These are phyloP conservation scores for Kodamaea laetipori DNA, from an alignment of 805 yeast species.

Conservation along the genomic window DNA sequence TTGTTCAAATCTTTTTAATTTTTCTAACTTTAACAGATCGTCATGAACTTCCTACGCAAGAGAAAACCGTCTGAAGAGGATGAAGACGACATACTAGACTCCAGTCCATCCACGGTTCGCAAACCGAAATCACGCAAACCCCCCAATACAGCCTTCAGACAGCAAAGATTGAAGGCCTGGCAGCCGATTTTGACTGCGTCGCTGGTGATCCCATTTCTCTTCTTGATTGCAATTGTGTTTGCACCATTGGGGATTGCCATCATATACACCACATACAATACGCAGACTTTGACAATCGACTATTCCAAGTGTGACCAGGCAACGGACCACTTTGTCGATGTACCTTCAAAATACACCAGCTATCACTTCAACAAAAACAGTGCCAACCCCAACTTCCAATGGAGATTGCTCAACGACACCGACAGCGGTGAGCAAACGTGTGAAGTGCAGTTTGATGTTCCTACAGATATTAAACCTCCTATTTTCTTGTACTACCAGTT, in stretches of 20 bases:
- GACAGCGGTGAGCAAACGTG: conserved; percentile 49
- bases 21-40: conserved; percentile 1
- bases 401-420: conserved; percentile 52
- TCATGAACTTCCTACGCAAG: conserved; percentile 15
- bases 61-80: conserved; percentile 30
- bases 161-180: conserved; percentile 70
- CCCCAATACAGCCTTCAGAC: conserved; percentile 76
- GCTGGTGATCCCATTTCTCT: conserved; percentile 82
- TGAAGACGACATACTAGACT: conserved; percentile 20
- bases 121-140: conserved; percentile 42
- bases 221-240: conserved; percentile 73
- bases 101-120: conserved; percentile 17
- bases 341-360: conserved; percentile 61
- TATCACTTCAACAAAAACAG: conserved; percentile 60
- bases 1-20: no score
- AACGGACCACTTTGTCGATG: conserved; percentile 39
- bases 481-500: conserved; percentile 78
- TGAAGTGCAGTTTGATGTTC: conserved; percentile 68
- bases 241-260: conserved; percentile 91
- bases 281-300: conserved; percentile 72
- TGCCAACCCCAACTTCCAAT: conserved; percentile 52
- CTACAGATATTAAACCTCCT: conserved; percentile 69
- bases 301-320: conserved; percentile 67
- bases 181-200: conserved; percentile 90
- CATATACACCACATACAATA: conserved; percentile 72